Percentiles rank a stretch among this genome's conserved stretches.
phyloP scores from a whole-genome alignment of 1,139 yeast species.

The Candida sp. region DNA sequence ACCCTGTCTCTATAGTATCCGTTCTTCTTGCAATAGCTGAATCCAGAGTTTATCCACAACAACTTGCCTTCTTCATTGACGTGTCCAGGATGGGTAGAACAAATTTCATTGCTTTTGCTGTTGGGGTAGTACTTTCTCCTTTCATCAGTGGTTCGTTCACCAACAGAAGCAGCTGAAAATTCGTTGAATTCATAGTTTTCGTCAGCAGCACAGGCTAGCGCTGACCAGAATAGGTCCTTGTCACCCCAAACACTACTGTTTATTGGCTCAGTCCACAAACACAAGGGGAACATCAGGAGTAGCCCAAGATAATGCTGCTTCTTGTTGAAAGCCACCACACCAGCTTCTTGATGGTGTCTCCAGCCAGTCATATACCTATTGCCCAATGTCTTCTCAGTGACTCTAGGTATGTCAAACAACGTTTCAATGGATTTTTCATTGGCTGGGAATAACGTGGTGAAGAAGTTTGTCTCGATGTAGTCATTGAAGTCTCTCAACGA shows the following conservation, averaged over 20 bases:
- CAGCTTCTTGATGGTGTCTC: constrained; percentile 63
- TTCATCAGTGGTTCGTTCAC: constrained; percentile 26
- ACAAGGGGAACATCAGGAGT: constrained; percentile 44
- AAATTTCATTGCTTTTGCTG: constrained; percentile 50
- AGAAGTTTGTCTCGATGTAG: constrained; percentile 53
- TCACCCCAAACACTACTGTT: constrained; percentile 55
- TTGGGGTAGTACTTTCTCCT: constrained; percentile 32
- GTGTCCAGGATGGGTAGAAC: constrained; percentile 77
- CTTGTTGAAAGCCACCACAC: constrained; percentile 53
- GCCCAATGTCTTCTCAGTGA: constrained; percentile 39
- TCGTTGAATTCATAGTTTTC: constrained; percentile 43
- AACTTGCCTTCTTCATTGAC: constrained; percentile 50
- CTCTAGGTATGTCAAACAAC: constrained; percentile 40
- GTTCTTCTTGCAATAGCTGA: constrained; percentile 61
- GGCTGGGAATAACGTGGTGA: constrained; percentile 46
- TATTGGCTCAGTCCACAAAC: constrained; percentile 42
- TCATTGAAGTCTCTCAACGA: constrained; percentile 43
- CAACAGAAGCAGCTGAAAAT: constrained; percentile 51
- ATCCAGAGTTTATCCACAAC: constrained; percentile 74
- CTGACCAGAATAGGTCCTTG: constrained; percentile 62
- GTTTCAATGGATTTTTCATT: constrained; percentile 35
- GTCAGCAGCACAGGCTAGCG: constrained; percentile 53
- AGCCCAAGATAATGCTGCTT: constrained; percentile 48
- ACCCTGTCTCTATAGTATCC: constrained; percentile 31
- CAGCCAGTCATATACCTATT: constrained; percentile 51